Evolutionary conservation across 2,329 filamentous ascomycete species (phyloP), one percentile per base, ranked within the genome.

Genomic region (Penicillium sp.): DNA sequence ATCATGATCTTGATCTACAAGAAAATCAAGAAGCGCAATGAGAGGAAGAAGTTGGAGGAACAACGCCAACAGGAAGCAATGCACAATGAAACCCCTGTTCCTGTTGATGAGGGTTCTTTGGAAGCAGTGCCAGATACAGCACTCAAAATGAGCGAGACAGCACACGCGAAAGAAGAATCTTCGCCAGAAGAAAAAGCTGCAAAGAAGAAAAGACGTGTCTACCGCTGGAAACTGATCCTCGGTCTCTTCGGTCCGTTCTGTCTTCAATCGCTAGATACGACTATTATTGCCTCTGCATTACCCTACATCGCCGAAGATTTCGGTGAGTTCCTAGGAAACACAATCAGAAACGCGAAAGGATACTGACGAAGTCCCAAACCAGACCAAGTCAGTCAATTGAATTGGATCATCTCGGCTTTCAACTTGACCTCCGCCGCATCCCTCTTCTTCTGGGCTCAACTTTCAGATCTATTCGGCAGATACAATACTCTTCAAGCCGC

Each of bases 351-450:
- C 12, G 37, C 9, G 18, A 22, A 40, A 6, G 4, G 37, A n/a
- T 22, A 22, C 18, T 40, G 14, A 40, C 18, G 11, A 40, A 12
- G 37, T 8, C 22, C 18, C 37, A 40, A 40, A 14, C 56, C 53
- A 81, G 80, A 78, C 56, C 68, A 84, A 64, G 67, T 84, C 4
- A 77, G 81, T 18, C 81, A 86, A 62, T 76, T 87, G 2, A 88
- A 87, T 65, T 89, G 85, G 85, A 87, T 90, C 64, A 82, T 89
- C 18, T 86, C 86, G 0, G 78, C 85, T 6, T 89, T 88, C 70
- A 89, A 85, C 50, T 75, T 90, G 14, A 86, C 85, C 0, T 83
- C 84, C 0, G 85, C 86, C 1, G 82, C 85, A 1, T 89, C 88
- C 60, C 85, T 89, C 8, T 86, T 86, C 3, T 81, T 83, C 50